Evolutionary conservation across 371 early-diverging fungal genomes (phyloP).

Genomic region (Syncephalastrum sp.): DNA sequence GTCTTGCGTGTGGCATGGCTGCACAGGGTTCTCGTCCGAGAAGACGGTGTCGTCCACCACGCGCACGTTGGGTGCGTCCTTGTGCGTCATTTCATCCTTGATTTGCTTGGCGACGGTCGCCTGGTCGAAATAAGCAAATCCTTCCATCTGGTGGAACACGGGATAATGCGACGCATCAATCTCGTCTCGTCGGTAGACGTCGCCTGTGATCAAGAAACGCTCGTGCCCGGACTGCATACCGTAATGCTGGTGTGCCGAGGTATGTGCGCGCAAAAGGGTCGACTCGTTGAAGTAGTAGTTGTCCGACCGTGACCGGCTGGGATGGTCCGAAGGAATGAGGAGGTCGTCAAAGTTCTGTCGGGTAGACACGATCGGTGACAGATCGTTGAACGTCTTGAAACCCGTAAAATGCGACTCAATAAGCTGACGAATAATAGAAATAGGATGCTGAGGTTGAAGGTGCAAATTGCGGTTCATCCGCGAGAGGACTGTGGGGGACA

Average conservation of each 20-base stretch:
- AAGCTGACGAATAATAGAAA: conserved; percentile 78
- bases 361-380: conserved; percentile 81
- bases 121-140: conserved; percentile 64
- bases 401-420: conserved; percentile 75
- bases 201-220: conserved; percentile 85
- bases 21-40: conserved; percentile 57
- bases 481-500: conserved; percentile 71
- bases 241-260: conserved; percentile 91
- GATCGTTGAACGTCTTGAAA: conserved; percentile 63
- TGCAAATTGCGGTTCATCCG: conserved; percentile 81
- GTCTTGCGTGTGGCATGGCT: conserved; percentile 52
- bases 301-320: conserved; percentile 79
- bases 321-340: conserved; percentile 81
- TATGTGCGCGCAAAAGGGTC: conserved; percentile 88
- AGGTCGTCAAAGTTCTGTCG: conserved; percentile 93
- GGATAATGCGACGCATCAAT: conserved; percentile 96
- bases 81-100: conserved; percentile 18
- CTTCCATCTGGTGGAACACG: conserved; percentile 98
- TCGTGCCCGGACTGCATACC: conserved; percentile 54
- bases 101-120: conserved; percentile 13
- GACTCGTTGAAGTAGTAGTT: conserved; percentile 90
- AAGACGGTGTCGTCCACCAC: conserved; percentile 57
- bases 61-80: conserved; percentile 48
- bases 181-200: conserved; percentile 97
- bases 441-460: conserved; percentile 81